Evolutionary conservation across 1,139 yeast genomes (phyloP).

Genomic region (Pichia inconspicua): DNA sequence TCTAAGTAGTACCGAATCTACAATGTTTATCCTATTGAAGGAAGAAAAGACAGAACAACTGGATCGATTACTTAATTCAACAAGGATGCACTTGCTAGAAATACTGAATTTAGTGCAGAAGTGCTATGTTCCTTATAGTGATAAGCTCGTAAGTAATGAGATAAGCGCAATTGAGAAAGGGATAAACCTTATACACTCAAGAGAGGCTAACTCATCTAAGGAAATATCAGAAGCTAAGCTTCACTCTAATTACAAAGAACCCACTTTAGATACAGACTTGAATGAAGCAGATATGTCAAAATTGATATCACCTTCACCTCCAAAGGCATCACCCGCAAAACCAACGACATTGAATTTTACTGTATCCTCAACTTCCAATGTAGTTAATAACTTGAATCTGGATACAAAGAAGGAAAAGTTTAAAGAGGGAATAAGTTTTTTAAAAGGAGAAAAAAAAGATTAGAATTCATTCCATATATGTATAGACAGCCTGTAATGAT

Average conservation of each 20-base stretch:
- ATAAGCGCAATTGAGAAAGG: slow-evolving; percentile 25
- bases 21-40: slow-evolving; percentile 18
- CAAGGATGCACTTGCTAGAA: slow-evolving; percentile 15
- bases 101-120: slow-evolving; percentile 13
- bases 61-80: slow-evolving; percentile 14
- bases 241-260: slow-evolving; percentile 1
- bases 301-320: slow-evolving; percentile 5
- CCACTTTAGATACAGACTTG: no score
- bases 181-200: slow-evolving; percentile 17
- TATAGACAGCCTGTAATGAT: neutral
- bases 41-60: slow-evolving; percentile 18
- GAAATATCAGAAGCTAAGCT: no score
- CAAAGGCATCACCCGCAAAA: neutral
- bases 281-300: neutral
- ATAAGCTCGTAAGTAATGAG: slow-evolving; percentile 25
- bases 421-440: slow-evolving; percentile 15
- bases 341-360: slow-evolving; percentile 1
- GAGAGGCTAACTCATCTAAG: neutral
- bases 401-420: slow-evolving; percentile 14
- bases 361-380: slow-evolving; percentile 1
- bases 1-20: slow-evolving; percentile 21
- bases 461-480: slow-evolving; percentile 3
- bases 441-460: slow-evolving; percentile 25
- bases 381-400: slow-evolving; percentile 1
- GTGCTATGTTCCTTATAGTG: slow-evolving; percentile 15